These are phyloP conservation scores for Apiospora pterosperma DNA, from an alignment of 2,329 filamentous ascomycete genomes.

Conservation along the genomic window DNA sequence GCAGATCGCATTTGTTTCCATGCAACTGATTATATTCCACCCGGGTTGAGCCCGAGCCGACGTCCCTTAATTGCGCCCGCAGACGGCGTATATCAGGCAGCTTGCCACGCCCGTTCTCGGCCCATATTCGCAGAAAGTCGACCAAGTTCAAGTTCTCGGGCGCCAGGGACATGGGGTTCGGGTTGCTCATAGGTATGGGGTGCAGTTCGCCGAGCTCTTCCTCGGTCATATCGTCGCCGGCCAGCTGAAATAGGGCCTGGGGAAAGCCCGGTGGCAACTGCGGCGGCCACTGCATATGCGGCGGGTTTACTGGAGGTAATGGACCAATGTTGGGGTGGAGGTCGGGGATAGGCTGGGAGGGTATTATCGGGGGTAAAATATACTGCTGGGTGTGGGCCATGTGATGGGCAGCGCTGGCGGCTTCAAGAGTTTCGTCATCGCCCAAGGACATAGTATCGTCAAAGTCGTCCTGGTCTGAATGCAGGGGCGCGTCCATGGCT, in stretches of 20 bases:
- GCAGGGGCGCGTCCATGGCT: not conserved
- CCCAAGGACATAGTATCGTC: not conserved
- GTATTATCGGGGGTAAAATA: constrained; percentile 26
- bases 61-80: constrained; percentile 18
- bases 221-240: constrained; percentile 15
- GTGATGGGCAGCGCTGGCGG: constrained; percentile 17
- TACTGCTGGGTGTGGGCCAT: constrained; percentile 29
- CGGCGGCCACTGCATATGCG: not conserved
- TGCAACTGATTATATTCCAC: constrained; percentile 43
- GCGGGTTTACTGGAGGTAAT: not conserved
- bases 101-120: constrained; percentile 12
- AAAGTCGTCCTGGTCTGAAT: not conserved
- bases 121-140: constrained; percentile 51
- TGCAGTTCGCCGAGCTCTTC: constrained; percentile 20
- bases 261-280: not conserved
- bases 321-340: not conserved
- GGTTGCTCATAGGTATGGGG: constrained; percentile 26
- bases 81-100: not conserved
- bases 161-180: constrained; percentile 33
- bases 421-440: constrained; percentile 18
- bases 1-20: constrained; percentile 56
- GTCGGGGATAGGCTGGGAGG: not conserved
- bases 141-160: constrained; percentile 47
- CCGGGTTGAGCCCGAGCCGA: constrained; percentile 17
- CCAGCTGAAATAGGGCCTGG: not conserved